Percentiles rank a stretch among this genome's conserved stretches.
These are phyloP conservation scores for Phalaenopsis equestris DNA, from an alignment of 106 monocot species.

Conservation along the genomic window DNA sequence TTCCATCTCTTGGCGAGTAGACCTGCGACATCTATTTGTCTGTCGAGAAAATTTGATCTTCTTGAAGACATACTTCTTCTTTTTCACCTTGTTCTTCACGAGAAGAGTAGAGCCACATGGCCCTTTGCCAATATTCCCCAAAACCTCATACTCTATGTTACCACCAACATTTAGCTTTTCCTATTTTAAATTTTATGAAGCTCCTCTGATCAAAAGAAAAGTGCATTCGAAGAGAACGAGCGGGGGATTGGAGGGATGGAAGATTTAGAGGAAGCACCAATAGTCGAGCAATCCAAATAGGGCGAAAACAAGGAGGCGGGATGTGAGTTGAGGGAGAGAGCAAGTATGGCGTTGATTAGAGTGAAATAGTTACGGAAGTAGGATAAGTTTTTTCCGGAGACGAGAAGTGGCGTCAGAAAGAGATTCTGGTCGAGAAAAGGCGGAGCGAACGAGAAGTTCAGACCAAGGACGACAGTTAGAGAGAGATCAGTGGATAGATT, in stretches of 20 bases:
- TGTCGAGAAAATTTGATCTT: no score
- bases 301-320: slow-evolving; percentile 29
- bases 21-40: no score
- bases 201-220: no score
- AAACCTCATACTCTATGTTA: no score
- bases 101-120: no score
- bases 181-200: no score
- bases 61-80: no score
- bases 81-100: no score
- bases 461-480: slow-evolving; percentile 38
- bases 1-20: no score
- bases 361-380: slow-evolving; percentile 40
- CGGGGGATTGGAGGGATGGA: slow-evolving; percentile 29
- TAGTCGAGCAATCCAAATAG: slow-evolving; percentile 31
- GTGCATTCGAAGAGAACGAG: slow-evolving; percentile 26
- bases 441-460: slow-evolving; percentile 40
- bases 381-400: slow-evolving; percentile 31
- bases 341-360: slow-evolving; percentile 24
- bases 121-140: no score
- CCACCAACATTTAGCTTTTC: no score
- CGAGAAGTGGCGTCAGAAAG: slow-evolving; percentile 28
- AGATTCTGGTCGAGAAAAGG: slow-evolving; percentile 31
- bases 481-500: slow-evolving; percentile 26
- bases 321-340: slow-evolving; percentile 31
- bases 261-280: slow-evolving; percentile 43